A percentile compares a stretch with the other conserved stretches of the same genome.
phyloP scores from a whole-genome alignment of 176 grass and related monocot genomes.

The Ensete ventricosum region DNA sequence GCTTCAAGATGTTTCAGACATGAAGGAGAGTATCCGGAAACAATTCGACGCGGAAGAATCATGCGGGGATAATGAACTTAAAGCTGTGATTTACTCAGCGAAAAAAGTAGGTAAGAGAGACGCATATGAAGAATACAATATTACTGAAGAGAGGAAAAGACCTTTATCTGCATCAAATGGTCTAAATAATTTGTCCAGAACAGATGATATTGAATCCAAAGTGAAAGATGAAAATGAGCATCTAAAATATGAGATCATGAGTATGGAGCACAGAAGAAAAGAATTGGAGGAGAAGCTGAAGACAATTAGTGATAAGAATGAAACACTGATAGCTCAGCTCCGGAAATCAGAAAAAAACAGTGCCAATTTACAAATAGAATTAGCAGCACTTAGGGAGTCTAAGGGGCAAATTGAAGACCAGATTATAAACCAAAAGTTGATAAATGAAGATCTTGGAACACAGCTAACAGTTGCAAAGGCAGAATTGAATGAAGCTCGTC shows the following conservation, averaged over 20 bases:
- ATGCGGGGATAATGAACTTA: slow-evolving; percentile 5
- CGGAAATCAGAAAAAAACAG: slow-evolving; percentile 23
- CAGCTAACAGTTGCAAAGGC: neutral
- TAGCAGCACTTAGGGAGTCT: slow-evolving; percentile 35
- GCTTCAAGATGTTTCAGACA: slow-evolving; percentile 9
- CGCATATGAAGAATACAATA: slow-evolving; percentile 5
- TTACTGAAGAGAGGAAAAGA: neutral
- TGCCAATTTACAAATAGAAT: slow-evolving; percentile 29
- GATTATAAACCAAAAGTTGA: slow-evolving; percentile 19
- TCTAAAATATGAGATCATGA: slow-evolving; percentile 2
- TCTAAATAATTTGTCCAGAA: neutral
- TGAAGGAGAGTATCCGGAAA: slow-evolving; percentile 15
- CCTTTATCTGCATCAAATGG: slow-evolving; percentile 3
- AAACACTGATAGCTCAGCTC: slow-evolving; percentile 10
- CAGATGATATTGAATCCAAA: slow-evolving; percentile 20
- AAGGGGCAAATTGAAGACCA: slow-evolving; percentile 22
- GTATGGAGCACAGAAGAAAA: neutral
- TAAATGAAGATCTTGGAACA: slow-evolving; percentile 9
- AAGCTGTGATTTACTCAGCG: neutral
- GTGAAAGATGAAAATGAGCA: slow-evolving; percentile 15
- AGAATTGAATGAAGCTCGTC: slow-evolving; percentile 19
- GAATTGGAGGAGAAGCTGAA: slow-evolving; percentile 11
- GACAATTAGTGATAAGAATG: slow-evolving; percentile 8
- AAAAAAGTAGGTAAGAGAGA: slow-evolving; percentile 3
- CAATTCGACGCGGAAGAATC: slow-evolving; percentile 17